Conservation (phyloP, 2,329 filamentous ascomycete genomes). For the Xylariaceae sp. region DNA sequence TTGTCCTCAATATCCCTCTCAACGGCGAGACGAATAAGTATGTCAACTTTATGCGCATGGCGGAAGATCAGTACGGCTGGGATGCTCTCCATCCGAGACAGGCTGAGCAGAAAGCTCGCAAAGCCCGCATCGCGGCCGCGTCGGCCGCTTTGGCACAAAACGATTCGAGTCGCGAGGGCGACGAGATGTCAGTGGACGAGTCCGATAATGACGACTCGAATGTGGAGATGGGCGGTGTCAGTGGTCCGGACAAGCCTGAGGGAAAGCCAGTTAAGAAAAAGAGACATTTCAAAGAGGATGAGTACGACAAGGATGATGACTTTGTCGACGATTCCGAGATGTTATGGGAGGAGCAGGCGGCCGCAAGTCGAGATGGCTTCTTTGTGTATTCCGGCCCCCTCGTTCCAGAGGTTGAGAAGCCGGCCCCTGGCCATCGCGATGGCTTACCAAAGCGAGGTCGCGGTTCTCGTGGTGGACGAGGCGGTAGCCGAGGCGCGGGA, state of each 20-base stretch:
- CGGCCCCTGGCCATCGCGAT: constrained; percentile 53
- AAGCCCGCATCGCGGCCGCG: constrained; percentile 82
- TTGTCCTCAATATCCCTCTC: constrained; percentile 78
- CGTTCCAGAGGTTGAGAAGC: constrained; percentile 80
- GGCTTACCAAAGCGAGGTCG: constrained; percentile 67
- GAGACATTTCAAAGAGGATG: constrained; percentile 74
- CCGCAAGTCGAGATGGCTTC: constrained; percentile 92
- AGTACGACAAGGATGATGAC: constrained; percentile 78
- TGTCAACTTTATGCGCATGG: constrained; percentile 91
- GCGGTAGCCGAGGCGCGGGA: constrained; percentile 54
- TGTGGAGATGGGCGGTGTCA: constrained; percentile 74
- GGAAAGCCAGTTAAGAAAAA: constrained; percentile 70
- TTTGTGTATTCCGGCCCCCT: constrained; percentile 96
- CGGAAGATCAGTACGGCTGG: constrained; percentile 91
- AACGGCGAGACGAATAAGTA: constrained; percentile 82
- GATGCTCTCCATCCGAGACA: constrained; percentile 88
- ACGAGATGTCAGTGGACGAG: constrained; percentile 80
- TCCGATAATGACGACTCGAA: constrained; percentile 78
- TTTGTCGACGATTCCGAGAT: constrained; percentile 93
- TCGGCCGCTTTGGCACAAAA: constrained; percentile 79
- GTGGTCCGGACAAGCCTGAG: constrained; percentile 55
- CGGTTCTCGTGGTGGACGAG: constrained; percentile 45
- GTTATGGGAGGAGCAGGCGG: constrained; percentile 92
- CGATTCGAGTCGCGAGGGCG: constrained; percentile 63
- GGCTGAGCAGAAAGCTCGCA: constrained; percentile 81